These are phyloP conservation scores for Darksidea phi DNA, from an alignment of 495 filamentous ascomycete genomes.

Conservation along the genomic window DNA sequence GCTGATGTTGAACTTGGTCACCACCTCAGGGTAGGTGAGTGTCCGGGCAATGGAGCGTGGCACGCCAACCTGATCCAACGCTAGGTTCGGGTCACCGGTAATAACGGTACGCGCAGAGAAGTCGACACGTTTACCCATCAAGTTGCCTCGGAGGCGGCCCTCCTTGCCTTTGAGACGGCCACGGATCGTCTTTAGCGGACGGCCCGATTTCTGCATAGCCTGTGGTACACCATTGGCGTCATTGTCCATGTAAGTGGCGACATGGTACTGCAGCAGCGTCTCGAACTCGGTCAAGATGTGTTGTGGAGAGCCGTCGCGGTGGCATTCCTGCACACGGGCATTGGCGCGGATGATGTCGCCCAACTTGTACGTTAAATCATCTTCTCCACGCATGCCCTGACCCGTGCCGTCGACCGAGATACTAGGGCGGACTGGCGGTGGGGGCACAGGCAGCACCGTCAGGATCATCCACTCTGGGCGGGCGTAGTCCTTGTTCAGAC, in stretches of 20 bases:
- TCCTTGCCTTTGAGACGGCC: constrained; percentile 98
- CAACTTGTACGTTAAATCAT: constrained; percentile 98
- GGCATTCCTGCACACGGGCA: constrained; percentile 83
- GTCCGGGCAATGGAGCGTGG: constrained; percentile 84
- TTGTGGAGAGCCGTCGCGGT: constrained; percentile 81
- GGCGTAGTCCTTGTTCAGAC: constrained; percentile 87
- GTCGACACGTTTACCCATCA: constrained; percentile 99
- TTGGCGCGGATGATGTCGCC: constrained; percentile 98
- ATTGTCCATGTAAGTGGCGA: constrained; percentile 99
- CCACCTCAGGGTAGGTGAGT: constrained; percentile 93
- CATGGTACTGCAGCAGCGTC: constrained; percentile 91
- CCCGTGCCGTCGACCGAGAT: constrained; percentile 89
- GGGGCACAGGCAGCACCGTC: constrained; percentile 90
- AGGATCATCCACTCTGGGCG: constrained; percentile 98
- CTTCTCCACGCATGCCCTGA: constrained; percentile 86
- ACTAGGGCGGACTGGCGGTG: constrained; percentile 91
- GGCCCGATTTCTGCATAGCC: constrained; percentile 92
- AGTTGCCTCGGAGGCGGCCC: constrained; percentile 91
- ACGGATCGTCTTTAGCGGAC: constrained; percentile 93
- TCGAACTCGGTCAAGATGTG: constrained; percentile 90
- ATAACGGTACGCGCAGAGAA: constrained; percentile 99
- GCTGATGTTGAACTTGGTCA: constrained; percentile 96
- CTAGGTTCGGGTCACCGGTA: constrained; percentile 94
- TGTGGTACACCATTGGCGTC: constrained; percentile 95
- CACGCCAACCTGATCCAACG: constrained; percentile 94